These are phyloP conservation scores for Petasospora rhodanensis DNA, from an alignment of 1,139 yeast genomes.

Conservation along the genomic window DNA sequence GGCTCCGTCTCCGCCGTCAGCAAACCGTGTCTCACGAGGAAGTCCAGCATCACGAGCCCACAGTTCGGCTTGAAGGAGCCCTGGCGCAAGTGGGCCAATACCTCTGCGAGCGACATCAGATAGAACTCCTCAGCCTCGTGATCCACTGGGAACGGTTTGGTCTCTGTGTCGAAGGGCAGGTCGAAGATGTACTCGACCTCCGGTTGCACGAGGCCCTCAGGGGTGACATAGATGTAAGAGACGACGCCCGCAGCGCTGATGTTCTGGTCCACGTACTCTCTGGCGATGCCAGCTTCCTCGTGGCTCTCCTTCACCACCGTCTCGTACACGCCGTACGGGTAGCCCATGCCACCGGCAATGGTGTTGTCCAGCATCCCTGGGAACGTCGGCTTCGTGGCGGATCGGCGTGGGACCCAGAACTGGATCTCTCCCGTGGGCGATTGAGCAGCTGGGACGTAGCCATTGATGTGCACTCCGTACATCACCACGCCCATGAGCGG, in stretches of 20 bases:
- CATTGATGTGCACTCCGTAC: conserved; percentile 85
- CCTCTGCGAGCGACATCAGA: conserved; percentile 57
- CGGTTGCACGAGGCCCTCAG: conserved; percentile 66
- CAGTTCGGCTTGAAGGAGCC: conserved; percentile 87
- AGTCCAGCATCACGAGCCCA: conserved; percentile 74
- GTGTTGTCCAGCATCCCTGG: conserved; percentile 92
- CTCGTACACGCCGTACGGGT: conserved; percentile 70
- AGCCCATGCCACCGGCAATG: conserved; percentile 91
- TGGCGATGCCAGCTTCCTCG: conserved; percentile 84
- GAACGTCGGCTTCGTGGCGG: conserved; percentile 73
- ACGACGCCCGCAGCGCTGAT: conserved; percentile 58
- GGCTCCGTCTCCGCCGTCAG: conserved; percentile 60
- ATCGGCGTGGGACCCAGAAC: conserved; percentile 84
- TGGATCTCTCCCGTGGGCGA: conserved; percentile 39
- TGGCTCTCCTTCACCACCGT: conserved; percentile 80
- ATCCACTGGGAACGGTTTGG: conserved; percentile 70
- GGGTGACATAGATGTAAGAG: conserved; percentile 43
- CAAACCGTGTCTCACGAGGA: conserved; percentile 75
- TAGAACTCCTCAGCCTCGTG: conserved; percentile 78
- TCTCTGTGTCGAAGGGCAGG: conserved; percentile 46
- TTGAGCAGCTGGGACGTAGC: conserved; percentile 50
- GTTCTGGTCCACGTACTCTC: conserved; percentile 42
- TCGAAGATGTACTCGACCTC: conserved; percentile 85
- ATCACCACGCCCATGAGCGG: conserved; percentile 81
- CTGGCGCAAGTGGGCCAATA: conserved; percentile 40